phyloP scores from a whole-genome alignment of 805 yeast species.

The Cephaloascus fragrans region DNA sequence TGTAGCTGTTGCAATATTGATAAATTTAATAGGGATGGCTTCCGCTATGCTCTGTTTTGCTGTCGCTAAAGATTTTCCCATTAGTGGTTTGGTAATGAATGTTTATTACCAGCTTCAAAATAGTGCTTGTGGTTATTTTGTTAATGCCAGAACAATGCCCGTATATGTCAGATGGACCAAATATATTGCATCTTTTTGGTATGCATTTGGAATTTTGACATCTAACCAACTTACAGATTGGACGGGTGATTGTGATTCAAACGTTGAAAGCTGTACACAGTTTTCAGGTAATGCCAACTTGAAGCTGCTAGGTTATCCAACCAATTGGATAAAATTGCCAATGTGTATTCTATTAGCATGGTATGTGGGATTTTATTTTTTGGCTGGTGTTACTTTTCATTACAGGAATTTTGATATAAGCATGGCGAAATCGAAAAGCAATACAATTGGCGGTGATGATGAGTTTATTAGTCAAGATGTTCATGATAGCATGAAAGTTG shows the following conservation, averaged over 20 bases:
- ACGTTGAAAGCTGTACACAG: slow-evolving; percentile 11
- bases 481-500: slow-evolving; percentile 2
- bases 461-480: too few relatives aligned
- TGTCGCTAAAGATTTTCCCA: slow-evolving; percentile 16
- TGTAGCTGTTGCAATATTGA: slow-evolving; percentile 18
- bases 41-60: slow-evolving; percentile 25
- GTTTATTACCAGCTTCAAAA: slow-evolving; percentile 28
- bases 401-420: slow-evolving; percentile 20
- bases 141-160: slow-evolving; percentile 32
- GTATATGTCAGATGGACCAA: slow-evolving; percentile 33
- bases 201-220: slow-evolving; percentile 28
- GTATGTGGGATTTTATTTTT: slow-evolving; percentile 20
- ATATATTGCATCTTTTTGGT: slow-evolving; percentile 31
- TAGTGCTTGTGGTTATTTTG: slow-evolving; percentile 32
- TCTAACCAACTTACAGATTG: slow-evolving; percentile 27
- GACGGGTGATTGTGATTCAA: slow-evolving; percentile 25
- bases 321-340: slow-evolving; percentile 25
- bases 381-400: slow-evolving; percentile 14
- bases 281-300: slow-evolving; percentile 26
- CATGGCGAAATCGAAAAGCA: slow-evolving; percentile 22
- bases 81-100: slow-evolving; percentile 18
- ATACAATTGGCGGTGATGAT: slow-evolving; percentile 18
- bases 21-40: slow-evolving; percentile 20
- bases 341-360: slow-evolving; percentile 26
- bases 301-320: slow-evolving; percentile 22